Conservation (phyloP, 2,329 filamentous ascomycete genomes). For the Xylaria sp. region DNA sequence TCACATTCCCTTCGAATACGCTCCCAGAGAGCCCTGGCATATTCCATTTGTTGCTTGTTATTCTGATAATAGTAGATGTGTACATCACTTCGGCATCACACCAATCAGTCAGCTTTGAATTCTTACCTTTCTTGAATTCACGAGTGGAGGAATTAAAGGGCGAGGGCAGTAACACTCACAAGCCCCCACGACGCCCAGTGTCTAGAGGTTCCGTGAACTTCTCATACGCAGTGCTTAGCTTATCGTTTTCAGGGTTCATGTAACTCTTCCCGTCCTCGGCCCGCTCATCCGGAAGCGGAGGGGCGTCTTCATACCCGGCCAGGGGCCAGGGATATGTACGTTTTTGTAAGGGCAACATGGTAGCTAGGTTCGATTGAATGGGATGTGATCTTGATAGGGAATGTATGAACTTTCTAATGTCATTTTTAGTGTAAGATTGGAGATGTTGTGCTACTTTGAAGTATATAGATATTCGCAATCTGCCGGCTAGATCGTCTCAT, state of each 20-base stretch:
- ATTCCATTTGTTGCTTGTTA: constrained; percentile 70
- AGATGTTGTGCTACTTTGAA: neutral
- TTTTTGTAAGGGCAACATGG: constrained; percentile 25
- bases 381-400: neutral
- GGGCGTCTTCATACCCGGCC: constrained; percentile 66
- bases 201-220: constrained; percentile 75
- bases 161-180: constrained; percentile 61
- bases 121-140: neutral
- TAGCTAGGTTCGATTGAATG: neutral
- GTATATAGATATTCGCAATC: constrained; percentile 24
- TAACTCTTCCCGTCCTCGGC: constrained; percentile 81
- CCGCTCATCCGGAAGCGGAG: constrained; percentile 67
- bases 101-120: neutral
- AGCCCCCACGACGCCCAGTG: constrained; percentile 75
- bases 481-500: constrained; percentile 20
- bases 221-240: constrained; percentile 75
- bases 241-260: constrained; percentile 68
- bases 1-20: constrained; percentile 83
- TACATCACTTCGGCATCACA: constrained; percentile 67
- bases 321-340: constrained; percentile 66
- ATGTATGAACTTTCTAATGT: neutral
- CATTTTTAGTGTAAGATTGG: neutral
- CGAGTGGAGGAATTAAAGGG: neutral
- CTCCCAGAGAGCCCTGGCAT: constrained; percentile 79
- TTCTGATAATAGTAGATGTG: constrained; percentile 85